Conservation (phyloP, 169 alveolate species). For the Toxoplasma gondii region DNA sequence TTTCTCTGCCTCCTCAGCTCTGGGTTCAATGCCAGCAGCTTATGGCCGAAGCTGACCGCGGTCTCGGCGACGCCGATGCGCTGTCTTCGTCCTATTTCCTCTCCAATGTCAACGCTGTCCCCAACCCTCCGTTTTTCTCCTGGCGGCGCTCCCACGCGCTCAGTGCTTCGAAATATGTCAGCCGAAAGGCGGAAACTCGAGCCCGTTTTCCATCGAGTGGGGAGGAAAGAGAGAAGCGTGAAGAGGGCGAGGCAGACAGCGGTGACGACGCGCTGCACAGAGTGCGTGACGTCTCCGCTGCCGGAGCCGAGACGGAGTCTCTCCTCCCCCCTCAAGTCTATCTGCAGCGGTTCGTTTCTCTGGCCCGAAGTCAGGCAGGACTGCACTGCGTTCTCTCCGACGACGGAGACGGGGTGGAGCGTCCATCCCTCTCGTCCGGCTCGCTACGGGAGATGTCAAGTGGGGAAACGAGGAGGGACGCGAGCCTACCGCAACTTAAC, state of each 20-base stretch:
- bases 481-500: too few relatives aligned
- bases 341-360: background rate
- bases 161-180: too few relatives aligned
- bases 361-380: background rate
- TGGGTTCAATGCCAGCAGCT: slow-evolving; percentile 62
- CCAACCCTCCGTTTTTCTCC: background rate
- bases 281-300: background rate
- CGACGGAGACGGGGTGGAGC: background rate
- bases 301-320: background rate
- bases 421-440: background rate
- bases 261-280: background rate
- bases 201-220: background rate
- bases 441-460: too few relatives aligned
- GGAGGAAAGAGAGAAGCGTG: background rate
- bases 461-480: too few relatives aligned
- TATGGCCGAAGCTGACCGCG: slow-evolving; percentile 34
- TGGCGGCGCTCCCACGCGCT: background rate
- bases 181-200: too few relatives aligned
- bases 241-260: background rate
- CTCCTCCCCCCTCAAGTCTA: background rate
- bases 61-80: slow-evolving; percentile 45
- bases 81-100: slow-evolving; percentile 41
- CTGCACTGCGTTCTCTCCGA: background rate
- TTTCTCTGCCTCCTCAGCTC: slow-evolving; percentile 34
- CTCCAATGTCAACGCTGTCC: slow-evolving; percentile 36